Base-by-base conservation (phyloP, 768 basidiomycete species). In the Macrolepiota dolichaula region DNA sequence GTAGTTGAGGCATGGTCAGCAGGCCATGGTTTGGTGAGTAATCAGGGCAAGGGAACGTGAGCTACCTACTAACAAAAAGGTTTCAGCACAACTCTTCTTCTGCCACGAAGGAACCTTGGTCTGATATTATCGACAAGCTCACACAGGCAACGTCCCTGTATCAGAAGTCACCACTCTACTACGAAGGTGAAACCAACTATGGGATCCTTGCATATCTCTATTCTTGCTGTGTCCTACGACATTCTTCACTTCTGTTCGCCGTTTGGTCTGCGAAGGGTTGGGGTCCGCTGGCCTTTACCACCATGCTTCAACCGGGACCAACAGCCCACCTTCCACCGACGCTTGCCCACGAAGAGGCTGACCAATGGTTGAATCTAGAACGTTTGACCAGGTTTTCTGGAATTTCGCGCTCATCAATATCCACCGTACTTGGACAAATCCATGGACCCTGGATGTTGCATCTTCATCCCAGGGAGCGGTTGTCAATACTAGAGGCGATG, bases 381-480 rank as follows among this genome's bases (percentile, higher is more conserved):
- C 84, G 87, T 10, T 78, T 93, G 46, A 86, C 85, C 51, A 73
- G 77, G 6, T 77, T 88, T 27, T 91, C 93, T 3, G 85, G 86
- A 19, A 83, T 97, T 44, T 78, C 86, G 29, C 84, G 92, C 25
- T 78, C 84, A 0, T 79, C 83, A 7, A 90, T 96, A 19, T 82
- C 91, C 1, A 72, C 73, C 6, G 75, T 84, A 22, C 73, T 92
- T n/a, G 78, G 87, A 2, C 86, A 88, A 67, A 81, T 88, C 0
- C 92, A 96, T 62, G 94, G 93, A 0, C 93, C 96, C 2, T 95
- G 92, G 88, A 75, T 97, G 24, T 71, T 93, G 17, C 89, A 92
- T 67, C 81, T 98, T 29, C 88, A 88, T 17, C 79, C 86, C 38
- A 80, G 86, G 54, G 92, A 94, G 65, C 85, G 92, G 44, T 81